These are phyloP conservation scores for Petasospora fabianii DNA, from an alignment of 1,139 yeast species.

Conservation along the genomic window DNA sequence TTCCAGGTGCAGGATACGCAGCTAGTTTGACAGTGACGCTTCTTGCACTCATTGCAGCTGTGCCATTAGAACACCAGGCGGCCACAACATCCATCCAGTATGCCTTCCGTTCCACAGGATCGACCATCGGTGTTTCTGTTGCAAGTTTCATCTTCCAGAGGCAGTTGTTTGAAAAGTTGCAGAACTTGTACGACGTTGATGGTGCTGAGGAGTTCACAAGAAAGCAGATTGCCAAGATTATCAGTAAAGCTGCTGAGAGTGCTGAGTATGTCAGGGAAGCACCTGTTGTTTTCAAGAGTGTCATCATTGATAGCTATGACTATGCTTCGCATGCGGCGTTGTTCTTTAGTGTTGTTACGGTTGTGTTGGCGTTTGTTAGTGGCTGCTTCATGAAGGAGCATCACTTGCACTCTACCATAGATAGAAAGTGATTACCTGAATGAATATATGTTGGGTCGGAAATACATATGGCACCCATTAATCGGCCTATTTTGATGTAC, in stretches of 20 bases:
- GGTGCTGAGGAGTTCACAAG: slow-evolving; percentile 35
- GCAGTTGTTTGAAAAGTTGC: slow-evolving; percentile 25
- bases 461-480: too few relatives aligned
- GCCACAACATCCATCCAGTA: slow-evolving; percentile 72
- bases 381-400: slow-evolving; percentile 28
- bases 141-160: slow-evolving; percentile 65
- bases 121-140: slow-evolving; percentile 64
- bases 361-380: slow-evolving; percentile 35
- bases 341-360: slow-evolving; percentile 37
- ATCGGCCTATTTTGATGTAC: too few relatives aligned
- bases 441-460: too few relatives aligned
- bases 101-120: slow-evolving; percentile 73
- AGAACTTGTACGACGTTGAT: slow-evolving; percentile 29
- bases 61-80: slow-evolving; percentile 62
- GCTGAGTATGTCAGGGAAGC: slow-evolving; percentile 51
- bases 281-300: slow-evolving; percentile 45
- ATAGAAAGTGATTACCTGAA: slow-evolving; percentile 20
- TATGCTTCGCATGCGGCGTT: slow-evolving; percentile 44
- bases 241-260: slow-evolving; percentile 49
- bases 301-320: slow-evolving; percentile 49
- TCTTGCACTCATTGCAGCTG: slow-evolving; percentile 57
- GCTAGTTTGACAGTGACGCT: slow-evolving; percentile 58
- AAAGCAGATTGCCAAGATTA: slow-evolving; percentile 40
- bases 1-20: slow-evolving; percentile 58
- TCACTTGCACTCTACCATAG: slow-evolving; percentile 24